Evolutionary conservation across 805 yeast genomes (phyloP), one percentile per base, ranked within the genome.

Genomic region (Nakazawaea holstii): DNA sequence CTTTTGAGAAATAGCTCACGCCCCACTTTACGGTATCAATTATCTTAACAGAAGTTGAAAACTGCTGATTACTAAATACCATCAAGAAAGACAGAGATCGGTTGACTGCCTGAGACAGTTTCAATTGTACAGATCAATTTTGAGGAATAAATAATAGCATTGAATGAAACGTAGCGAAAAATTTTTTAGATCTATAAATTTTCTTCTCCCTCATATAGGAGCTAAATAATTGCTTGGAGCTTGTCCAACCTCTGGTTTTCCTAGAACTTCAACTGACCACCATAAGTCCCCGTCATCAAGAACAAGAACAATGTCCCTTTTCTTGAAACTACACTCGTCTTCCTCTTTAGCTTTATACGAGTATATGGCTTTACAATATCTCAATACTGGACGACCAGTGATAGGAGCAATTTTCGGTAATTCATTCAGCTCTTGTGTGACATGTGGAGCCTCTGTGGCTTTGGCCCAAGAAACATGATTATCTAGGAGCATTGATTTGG

Each of bases 261-360:
- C 68, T 31, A 72, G 49, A 17, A 79, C 77, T 54, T 82, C 88
- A 30, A 79, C 80, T 55, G 77, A 81, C 88, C 88, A 82, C 88
- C 88, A 82, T 9, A 41, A 26, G 20, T 47, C 46, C 1, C 86
- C 86, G 54, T 82, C 88, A 20, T 80, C 82, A 14, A 80, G 55
- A 2, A 82, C 76, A 48, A 78, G 63, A 41, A 82, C 58, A 3
- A 73, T 56, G 52, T 82, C 87, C 49, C 77, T 79, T 56, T 79
- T 79, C 39, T 75, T 69, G 66, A 82, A 82, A 7, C 77, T 63
- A 8, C 81, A 69, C 51, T 82, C 88, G 45, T 77, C 82, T 13
- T 81, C 79, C 26, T 81, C 76, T 3, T 73, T 74, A 0, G 86
- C 84, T 2, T 71, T 65, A 61, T 81, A 82, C 44, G 74, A 82